phyloP scores from a whole-genome alignment of 495 filamentous ascomycete species.

The Penicillium maclennaniae region DNA sequence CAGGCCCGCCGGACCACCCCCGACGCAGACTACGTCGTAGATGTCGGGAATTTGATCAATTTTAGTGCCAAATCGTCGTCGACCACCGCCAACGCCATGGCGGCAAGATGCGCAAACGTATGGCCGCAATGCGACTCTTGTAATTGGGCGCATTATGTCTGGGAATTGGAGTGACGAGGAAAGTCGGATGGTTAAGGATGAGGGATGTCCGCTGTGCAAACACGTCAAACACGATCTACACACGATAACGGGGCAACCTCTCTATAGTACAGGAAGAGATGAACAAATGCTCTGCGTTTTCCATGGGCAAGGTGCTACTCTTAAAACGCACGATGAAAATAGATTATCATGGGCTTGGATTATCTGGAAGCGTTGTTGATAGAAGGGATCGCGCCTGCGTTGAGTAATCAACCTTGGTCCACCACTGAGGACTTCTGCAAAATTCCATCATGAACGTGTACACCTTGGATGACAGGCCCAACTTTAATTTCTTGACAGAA shows the following conservation, averaged over 20 bases:
- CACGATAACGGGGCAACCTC: neutral
- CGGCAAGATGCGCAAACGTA: conserved; percentile 45
- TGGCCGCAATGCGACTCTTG: conserved; percentile 31
- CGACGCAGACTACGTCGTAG: conserved; percentile 94
- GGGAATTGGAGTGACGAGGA: conserved; percentile 4
- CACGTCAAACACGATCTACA: conserved; percentile 21
- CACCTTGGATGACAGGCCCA: too few relatives aligned
- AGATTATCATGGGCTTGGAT: too few relatives aligned
- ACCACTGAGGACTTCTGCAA: too few relatives aligned
- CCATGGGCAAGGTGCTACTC: too few relatives aligned
- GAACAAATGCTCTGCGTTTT: too few relatives aligned
- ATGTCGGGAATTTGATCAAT: conserved; percentile 43
- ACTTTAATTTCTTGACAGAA: too few relatives aligned
- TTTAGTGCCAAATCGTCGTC: conserved; percentile 30
- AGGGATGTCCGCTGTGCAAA: conserved; percentile 14
- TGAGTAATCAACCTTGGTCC: too few relatives aligned
- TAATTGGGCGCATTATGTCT: conserved; percentile 36
- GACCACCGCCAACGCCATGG: conserved; percentile 22
- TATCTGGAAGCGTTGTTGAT: too few relatives aligned
- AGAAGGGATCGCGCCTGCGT: too few relatives aligned
- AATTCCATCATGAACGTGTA: too few relatives aligned
- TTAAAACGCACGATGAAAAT: too few relatives aligned
- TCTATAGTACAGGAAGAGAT: too few relatives aligned
- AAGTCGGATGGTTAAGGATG: conserved; percentile 16
- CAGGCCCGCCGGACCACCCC: conserved; percentile 92